Percentiles rank a stretch among this genome's conserved stretches.
phyloP scores from a whole-genome alignment of 2,329 filamentous ascomycete genomes.

The Epichloe scottii region DNA sequence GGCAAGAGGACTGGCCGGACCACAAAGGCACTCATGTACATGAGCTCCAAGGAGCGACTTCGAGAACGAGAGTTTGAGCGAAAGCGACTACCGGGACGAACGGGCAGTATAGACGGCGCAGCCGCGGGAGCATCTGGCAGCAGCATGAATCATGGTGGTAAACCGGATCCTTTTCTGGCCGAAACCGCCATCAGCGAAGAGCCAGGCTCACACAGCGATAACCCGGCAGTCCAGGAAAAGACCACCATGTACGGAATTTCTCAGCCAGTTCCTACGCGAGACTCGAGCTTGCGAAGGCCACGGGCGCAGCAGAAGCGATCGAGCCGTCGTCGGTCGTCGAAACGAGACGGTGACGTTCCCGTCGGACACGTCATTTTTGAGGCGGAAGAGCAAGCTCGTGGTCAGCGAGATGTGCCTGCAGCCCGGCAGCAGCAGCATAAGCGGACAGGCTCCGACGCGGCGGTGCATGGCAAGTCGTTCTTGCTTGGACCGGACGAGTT shows the following conservation, averaged over 20 bases:
- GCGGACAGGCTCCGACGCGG: conserved; percentile 4
- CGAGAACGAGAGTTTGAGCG: conserved; percentile 50
- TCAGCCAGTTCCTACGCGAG: conserved; percentile 49
- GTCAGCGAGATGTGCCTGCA: background rate
- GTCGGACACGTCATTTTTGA: conserved; percentile 31
- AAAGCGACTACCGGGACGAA: conserved; percentile 31
- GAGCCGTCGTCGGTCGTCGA: conserved; percentile 36
- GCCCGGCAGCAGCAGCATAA: background rate
- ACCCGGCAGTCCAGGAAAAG: conserved; percentile 12
- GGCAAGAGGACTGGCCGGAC: conserved; percentile 41
- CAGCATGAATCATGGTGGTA: conserved; percentile 16
- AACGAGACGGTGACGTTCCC: conserved; percentile 30
- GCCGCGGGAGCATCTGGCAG: conserved; percentile 19
- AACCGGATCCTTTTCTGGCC: conserved; percentile 36
- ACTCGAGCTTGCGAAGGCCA: conserved; percentile 54
- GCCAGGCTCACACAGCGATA: conserved; percentile 18
- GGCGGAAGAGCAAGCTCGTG: conserved; percentile 19
- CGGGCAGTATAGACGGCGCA: conserved; percentile 17
- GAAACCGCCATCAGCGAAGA: conserved; percentile 46
- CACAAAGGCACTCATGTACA: conserved; percentile 54
- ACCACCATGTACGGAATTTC: conserved; percentile 21
- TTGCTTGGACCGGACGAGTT: conserved; percentile 13
- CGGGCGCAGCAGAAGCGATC: conserved; percentile 40
- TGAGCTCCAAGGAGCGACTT: conserved; percentile 58
- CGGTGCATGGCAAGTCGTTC: conserved; percentile 9